Base-by-base conservation (phyloP, 1,139 yeast species). In the Komagataea norvegica region DNA sequence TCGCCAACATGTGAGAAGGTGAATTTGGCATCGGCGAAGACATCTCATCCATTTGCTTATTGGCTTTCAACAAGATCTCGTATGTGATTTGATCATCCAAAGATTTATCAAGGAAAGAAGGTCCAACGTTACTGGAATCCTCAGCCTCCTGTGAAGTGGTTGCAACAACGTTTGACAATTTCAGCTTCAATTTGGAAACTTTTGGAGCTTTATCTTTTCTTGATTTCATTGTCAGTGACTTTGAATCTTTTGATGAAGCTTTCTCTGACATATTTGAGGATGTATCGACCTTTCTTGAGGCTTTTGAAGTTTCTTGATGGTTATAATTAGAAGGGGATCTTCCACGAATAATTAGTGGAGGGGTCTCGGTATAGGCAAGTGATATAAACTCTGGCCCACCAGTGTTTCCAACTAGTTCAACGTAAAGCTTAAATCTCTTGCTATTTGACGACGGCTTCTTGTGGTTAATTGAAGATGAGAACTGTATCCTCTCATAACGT, bases 401-500 rank as follows among this genome's bases (percentile, higher is more conserved):
- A 33, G 68, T 65, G 37, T 68, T 75, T 1, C 64, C 85, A 33
- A 79, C 67, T 38, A 79, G 63, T 40, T 77, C 77, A 18, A 78
- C 79, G 43, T 67, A 64, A 37, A 79, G 59, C 18, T 72, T 68
- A 47, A 76, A 79, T 48, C 70, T 72, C 46, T 74, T 67, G 22
- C 65, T 62, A 37, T 62, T 67, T 27, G 65, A 62, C 3, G 66
- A 52, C 0, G 77, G 67, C 31, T 72, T 67, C 47, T 74, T 74
- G 44, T 74, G 66, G 48, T 79, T 68, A 29, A 75, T 72, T 1
- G 84, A 74, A 7, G 81, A 72, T 4, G 81, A 70, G 52, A 79
- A 79, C 53, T 79, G 88, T 37, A 79, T 74, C 51, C 88, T 64
- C 53, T 79, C 87, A 54, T 77, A 79, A 33, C 81, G 61, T 2